phyloP scores from a whole-genome alignment of 345 rosid species.

The Salix brachista region DNA sequence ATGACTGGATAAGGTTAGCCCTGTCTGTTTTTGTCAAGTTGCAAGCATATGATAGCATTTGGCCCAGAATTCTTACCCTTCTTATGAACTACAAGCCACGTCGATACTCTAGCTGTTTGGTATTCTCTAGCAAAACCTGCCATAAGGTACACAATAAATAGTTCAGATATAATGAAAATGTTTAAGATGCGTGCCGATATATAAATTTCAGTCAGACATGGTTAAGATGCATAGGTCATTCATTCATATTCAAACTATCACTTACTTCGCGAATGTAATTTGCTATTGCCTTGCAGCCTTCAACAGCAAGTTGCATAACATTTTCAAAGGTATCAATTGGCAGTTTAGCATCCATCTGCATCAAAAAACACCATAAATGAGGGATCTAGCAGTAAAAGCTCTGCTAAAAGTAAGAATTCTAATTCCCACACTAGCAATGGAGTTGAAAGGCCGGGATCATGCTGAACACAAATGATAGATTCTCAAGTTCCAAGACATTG shows the following conservation, averaged over 20 bases:
- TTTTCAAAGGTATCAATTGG: slow-evolving; percentile 72
- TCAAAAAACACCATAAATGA: not conserved
- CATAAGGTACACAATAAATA: not conserved
- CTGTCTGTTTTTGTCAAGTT: not conserved
- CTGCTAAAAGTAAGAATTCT: not conserved
- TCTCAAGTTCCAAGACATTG: too few species aligned
- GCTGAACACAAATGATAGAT: too few species aligned
- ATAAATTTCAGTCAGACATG: not conserved
- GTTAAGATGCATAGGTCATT: not conserved
- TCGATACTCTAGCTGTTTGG: slow-evolving; percentile 72
- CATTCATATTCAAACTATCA: not conserved
- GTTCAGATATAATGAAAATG: not conserved
- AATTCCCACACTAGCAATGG: not conserved
- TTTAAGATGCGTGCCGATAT: not conserved
- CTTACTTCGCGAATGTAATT: slow-evolving; percentile 66
- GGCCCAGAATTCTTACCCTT: not conserved
- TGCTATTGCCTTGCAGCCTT: slow-evolving; percentile 90
- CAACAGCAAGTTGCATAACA: slow-evolving; percentile 74
- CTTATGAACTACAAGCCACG: slow-evolving; percentile 42
- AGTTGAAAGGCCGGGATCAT: not conserved
- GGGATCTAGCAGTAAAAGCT: not conserved
- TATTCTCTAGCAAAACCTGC: slow-evolving; percentile 71
- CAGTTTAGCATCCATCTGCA: slow-evolving; percentile 90
- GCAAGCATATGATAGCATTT: not conserved
- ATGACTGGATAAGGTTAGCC: not conserved